Conservation (phyloP, 768 basidiomycete species). For the Pleurotus cornucopiae region DNA sequence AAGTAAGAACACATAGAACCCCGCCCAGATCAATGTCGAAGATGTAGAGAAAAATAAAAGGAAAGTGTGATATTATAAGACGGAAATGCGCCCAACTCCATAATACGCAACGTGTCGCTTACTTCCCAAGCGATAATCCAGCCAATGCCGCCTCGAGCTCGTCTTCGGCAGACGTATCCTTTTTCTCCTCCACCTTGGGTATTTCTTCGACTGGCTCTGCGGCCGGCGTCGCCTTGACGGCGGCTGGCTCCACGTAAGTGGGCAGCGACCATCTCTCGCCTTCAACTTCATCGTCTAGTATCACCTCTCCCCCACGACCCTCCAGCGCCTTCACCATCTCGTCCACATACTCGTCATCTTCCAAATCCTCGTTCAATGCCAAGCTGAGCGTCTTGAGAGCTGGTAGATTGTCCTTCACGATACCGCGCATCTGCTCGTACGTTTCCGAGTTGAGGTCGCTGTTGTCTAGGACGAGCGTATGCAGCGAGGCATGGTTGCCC, state of each 20-base stretch:
- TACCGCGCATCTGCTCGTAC: constrained; percentile 62
- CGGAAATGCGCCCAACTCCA: too few species aligned
- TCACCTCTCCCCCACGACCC: constrained; percentile 62
- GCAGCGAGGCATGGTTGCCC: constrained; percentile 73
- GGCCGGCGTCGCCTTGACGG: constrained; percentile 41
- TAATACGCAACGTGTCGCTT: not conserved
- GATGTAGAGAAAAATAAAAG: too few species aligned
- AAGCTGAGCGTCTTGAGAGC: constrained; percentile 70
- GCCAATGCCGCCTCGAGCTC: not conserved
- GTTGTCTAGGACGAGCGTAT: constrained; percentile 82
- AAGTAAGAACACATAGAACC: too few species aligned
- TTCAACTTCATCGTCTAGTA: constrained; percentile 78
- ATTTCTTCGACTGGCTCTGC: not conserved
- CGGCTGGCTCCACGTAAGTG: constrained; percentile 45
- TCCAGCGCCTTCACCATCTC: constrained; percentile 51
- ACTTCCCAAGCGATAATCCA: not conserved
- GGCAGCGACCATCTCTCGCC: constrained; percentile 46
- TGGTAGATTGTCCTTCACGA: constrained; percentile 55
- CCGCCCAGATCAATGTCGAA: too few species aligned
- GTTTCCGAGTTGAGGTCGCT: constrained; percentile 79
- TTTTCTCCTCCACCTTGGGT: not conserved
- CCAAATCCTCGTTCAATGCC: constrained; percentile 88
- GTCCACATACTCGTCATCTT: constrained; percentile 62
- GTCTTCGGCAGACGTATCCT: not conserved
- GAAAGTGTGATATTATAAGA: too few species aligned